phyloP scores from a whole-genome alignment of 306 rosid species.

The Quercus dentata region DNA sequence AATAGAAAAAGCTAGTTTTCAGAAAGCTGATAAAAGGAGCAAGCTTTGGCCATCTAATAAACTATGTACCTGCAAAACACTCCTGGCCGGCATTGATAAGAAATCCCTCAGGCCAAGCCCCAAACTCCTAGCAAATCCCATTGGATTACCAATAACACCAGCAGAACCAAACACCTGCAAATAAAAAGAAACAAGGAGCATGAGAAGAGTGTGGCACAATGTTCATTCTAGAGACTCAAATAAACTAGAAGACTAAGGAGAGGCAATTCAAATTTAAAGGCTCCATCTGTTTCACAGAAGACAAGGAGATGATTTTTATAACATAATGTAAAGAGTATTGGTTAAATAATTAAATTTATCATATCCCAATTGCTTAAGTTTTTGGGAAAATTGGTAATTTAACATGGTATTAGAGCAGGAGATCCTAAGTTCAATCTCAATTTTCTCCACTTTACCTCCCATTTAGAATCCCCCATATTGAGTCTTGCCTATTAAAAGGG shows the following conservation, averaged over 20 bases:
- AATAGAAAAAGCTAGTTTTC: constrained; percentile 19
- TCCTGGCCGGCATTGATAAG: constrained; percentile 82
- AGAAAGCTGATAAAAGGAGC: constrained; percentile 2
- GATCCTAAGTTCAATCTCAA: too few relatives aligned
- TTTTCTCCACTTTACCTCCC: too few relatives aligned
- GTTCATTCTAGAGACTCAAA: not conserved
- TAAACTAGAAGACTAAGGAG: not conserved
- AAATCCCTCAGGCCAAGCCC: constrained; percentile 90
- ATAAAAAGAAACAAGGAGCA: constrained; percentile 22
- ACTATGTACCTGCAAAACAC: constrained; percentile 61
- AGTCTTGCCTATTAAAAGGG: too few relatives aligned
- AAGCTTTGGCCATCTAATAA: not conserved
- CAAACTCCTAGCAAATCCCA: constrained; percentile 94
- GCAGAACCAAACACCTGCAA: constrained; percentile 93
- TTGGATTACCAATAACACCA: constrained; percentile 97
- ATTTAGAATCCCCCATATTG: too few relatives aligned
- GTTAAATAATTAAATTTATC: too few relatives aligned
- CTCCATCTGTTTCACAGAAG: too few relatives aligned
- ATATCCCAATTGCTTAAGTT: too few relatives aligned
- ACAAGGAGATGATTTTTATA: too few relatives aligned
- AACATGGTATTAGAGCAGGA: too few relatives aligned
- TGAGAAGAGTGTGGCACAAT: not conserved
- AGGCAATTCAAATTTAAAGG: not conserved
- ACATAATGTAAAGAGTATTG: not conserved
- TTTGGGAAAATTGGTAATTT: too few relatives aligned